Conservation (phyloP, 257 asterid genomes). For the Gynochthodes officinalis region DNA sequence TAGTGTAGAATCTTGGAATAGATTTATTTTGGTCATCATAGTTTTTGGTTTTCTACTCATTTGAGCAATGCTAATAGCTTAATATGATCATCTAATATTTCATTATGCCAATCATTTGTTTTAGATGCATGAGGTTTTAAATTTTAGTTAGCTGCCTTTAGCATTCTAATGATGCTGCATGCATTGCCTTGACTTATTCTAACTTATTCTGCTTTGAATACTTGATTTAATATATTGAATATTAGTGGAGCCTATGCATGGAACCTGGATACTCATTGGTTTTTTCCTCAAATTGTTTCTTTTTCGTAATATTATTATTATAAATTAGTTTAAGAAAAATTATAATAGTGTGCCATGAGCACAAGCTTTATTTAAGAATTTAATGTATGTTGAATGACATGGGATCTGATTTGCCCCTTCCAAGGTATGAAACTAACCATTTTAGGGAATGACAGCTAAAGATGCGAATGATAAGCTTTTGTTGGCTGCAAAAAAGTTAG, state of each 20-base stretch:
- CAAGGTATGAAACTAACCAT: slow-evolving; percentile 21
- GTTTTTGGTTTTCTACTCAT: too few species aligned
- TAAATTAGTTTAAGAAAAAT: too few species aligned
- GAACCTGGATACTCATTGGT: too few species aligned
- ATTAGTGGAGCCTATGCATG: background rate
- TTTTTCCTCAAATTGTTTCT: too few species aligned
- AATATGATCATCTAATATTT: background rate
- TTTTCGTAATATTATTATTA: too few species aligned
- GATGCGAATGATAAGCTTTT: slow-evolving; percentile 65
- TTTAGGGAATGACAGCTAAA: slow-evolving; percentile 55
- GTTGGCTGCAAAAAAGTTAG: slow-evolving; percentile 76
- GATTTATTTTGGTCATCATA: background rate
- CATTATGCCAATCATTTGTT: background rate
- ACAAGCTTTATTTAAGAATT: too few species aligned
- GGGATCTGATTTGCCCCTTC: background rate
- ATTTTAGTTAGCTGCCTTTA: background rate
- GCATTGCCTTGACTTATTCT: background rate
- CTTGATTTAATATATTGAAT: background rate
- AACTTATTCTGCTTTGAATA: background rate
- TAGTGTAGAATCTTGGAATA: background rate
- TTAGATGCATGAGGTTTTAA: background rate
- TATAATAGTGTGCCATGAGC: too few species aligned
- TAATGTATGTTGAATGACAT: background rate
- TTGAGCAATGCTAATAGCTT: too few species aligned
- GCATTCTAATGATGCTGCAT: background rate